Percentiles rank a stretch among this genome's conserved stretches.
phyloP scores from a whole-genome alignment of 257 asterid species.

The Lithospermum erythrorhizon region DNA sequence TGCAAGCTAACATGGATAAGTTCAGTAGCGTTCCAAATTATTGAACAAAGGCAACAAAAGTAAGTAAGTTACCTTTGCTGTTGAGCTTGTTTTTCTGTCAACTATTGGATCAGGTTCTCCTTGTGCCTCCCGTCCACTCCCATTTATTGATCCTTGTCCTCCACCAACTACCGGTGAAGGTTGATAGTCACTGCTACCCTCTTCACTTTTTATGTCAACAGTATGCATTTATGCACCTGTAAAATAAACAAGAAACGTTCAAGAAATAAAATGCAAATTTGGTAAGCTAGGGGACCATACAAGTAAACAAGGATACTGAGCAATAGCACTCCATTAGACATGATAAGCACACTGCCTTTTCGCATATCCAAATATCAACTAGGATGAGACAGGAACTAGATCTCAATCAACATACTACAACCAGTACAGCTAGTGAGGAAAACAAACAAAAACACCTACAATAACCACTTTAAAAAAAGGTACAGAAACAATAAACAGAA shows the following conservation, averaged over 20 bases:
- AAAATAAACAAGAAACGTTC: neutral
- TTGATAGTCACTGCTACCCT: constrained; percentile 24
- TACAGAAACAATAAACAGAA: too few species aligned
- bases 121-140: constrained; percentile 30
- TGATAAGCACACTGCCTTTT: neutral
- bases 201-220: constrained; percentile 36
- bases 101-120: constrained; percentile 17
- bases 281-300: too few species aligned
- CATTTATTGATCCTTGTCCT: constrained; percentile 26
- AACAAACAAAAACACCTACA: too few species aligned
- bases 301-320: neutral
- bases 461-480: neutral
- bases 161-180: constrained; percentile 22
- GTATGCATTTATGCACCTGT: constrained; percentile 46
- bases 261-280: too few species aligned
- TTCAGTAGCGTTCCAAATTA: constrained; percentile 6
- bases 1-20: constrained; percentile 34
- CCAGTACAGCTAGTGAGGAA: too few species aligned
- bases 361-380: neutral
- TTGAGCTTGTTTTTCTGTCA: constrained; percentile 16
- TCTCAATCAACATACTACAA: too few species aligned
- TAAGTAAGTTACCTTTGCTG: constrained; percentile 37
- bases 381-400: too few species aligned
- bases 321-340: neutral
- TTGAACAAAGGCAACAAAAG: neutral